Evolutionary conservation across 371 early-diverging fungal genomes (phyloP).

Genomic region (Entomophthora muscae): DNA sequence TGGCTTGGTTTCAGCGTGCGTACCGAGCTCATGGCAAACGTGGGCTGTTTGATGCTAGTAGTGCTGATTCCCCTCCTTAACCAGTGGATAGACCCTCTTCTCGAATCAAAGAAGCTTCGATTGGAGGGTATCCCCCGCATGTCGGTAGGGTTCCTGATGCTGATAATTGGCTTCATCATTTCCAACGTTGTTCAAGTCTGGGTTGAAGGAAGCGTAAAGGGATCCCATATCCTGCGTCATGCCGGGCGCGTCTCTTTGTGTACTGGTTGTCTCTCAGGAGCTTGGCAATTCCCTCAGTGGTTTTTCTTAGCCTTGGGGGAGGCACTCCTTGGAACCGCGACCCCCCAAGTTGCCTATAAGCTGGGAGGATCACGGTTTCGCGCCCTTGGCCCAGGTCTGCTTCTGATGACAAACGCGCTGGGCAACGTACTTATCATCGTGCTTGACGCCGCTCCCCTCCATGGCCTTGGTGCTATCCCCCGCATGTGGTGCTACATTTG

Average conservation of each 20-base stretch:
- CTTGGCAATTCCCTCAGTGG: slow-evolving; percentile 39
- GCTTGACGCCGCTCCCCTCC: neutral
- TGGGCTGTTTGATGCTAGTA: neutral
- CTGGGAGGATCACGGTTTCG: neutral
- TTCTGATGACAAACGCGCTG: neutral
- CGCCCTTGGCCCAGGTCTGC: neutral
- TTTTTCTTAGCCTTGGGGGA: slow-evolving; percentile 44
- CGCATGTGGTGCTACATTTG: neutral
- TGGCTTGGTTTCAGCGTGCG: slow-evolving; percentile 11
- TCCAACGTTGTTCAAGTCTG: neutral
- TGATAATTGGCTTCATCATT: neutral
- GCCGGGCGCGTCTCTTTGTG: neutral
- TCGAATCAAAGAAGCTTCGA: neutral
- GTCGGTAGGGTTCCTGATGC: neutral
- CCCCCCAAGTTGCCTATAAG: neutral
- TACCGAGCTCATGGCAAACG: neutral
- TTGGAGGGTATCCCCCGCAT: neutral
- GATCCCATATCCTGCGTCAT: neutral
- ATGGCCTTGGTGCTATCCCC: neutral
- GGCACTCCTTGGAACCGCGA: slow-evolving; percentile 19
- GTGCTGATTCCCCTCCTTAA: neutral
- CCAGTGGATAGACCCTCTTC: neutral
- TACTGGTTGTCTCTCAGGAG: slow-evolving; percentile 15
- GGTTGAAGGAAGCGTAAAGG: neutral
- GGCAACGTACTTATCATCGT: neutral